Conservation (phyloP, 768 basidiomycete genomes). For the Arthromyces matolae region DNA sequence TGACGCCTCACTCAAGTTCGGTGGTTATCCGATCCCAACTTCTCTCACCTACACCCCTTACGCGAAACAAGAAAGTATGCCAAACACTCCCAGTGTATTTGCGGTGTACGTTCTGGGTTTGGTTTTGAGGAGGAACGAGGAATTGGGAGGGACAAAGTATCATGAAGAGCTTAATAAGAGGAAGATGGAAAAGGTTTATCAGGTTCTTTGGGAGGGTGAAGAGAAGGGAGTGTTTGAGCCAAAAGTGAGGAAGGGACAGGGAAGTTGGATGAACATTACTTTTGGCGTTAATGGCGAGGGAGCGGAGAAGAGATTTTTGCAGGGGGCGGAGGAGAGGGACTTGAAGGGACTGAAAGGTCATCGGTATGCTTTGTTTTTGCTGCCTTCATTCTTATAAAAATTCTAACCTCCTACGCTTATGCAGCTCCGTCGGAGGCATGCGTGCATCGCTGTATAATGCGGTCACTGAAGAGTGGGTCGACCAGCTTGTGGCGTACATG, state of each 20-base stretch:
- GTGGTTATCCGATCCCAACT: conserved; percentile 72
- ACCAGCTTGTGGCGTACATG: conserved; percentile 58
- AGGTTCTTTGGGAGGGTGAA: conserved; percentile 65
- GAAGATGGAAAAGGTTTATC: conserved; percentile 80
- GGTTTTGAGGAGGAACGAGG: conserved; percentile 69
- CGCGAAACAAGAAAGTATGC: conserved; percentile 70
- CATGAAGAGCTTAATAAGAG: conserved; percentile 62
- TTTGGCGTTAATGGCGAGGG: conserved; percentile 78
- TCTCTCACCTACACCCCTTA: conserved; percentile 81
- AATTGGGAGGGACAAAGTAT: conserved; percentile 61
- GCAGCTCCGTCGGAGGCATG: conserved; percentile 60
- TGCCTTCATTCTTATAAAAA: too few relatives aligned
- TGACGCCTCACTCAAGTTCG: conserved; percentile 70
- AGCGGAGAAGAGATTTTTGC: conserved; percentile 69
- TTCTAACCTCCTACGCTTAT: too few relatives aligned
- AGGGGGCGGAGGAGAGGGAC: conserved; percentile 72
- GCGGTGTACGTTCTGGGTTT: conserved; percentile 87
- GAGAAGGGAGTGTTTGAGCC: conserved; percentile 62
- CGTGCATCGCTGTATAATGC: conserved; percentile 90
- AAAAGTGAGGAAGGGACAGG: conserved; percentile 70
- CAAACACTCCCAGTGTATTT: conserved; percentile 93
- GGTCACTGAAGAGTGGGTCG: conserved; percentile 70
- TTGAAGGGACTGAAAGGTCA: conserved; percentile 92
- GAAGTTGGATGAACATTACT: conserved; percentile 96
- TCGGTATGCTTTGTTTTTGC: conserved; percentile 49